Evolutionary conservation across 495 filamentous ascomycete genomes (phyloP), one percentile per base, ranked within the genome.

Genomic region (Xylaria grammica): DNA sequence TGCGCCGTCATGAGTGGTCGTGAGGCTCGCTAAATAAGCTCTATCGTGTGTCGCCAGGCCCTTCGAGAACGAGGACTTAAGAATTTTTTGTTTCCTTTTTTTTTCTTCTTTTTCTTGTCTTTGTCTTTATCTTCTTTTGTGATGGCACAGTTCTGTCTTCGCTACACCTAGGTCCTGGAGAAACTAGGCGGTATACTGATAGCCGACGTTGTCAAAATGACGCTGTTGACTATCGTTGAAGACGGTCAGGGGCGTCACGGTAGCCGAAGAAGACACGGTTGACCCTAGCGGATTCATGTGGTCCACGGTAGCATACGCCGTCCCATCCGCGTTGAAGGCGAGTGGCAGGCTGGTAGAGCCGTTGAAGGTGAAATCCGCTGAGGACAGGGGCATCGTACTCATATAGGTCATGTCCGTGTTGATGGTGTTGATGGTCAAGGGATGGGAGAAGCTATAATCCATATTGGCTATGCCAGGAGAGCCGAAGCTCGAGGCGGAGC

Each of bases 251-350:
- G 78, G 77, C 3, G 77, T 80, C 57, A 82, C 65, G 7, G 77
- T 78, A 2, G 77, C 72, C 0, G 72, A 72, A 13, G 78, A 80
- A 4, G 78, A 81, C n/a, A 75, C 62, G 0, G 78, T 67, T 3
- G 77, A 79, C 8, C 67, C 74, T 67, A 72, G 74, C 26, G 65
- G 72, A 30, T 74, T 73, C 59, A 69, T 71, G 17, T 75, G 72
- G 40, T 67, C 66, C 10, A 70, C 63, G 8, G 63, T 38, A 22
- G 58, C 58, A 24, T 64, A 68, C 4, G 60, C 62, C 15, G 67
- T 65, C 30, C 67, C 24, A 8, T 71, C 67, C 27, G 71, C 51
- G 9, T 56, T 26, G 45, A 72, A 70, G 30, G 55, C 54, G 1
- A 66, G 64, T 20, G 72, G 72, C 60, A 77, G 69, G 9, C 66